Conservation (phyloP, 2,329 filamentous ascomycete species). For the Penicillium sp. region DNA sequence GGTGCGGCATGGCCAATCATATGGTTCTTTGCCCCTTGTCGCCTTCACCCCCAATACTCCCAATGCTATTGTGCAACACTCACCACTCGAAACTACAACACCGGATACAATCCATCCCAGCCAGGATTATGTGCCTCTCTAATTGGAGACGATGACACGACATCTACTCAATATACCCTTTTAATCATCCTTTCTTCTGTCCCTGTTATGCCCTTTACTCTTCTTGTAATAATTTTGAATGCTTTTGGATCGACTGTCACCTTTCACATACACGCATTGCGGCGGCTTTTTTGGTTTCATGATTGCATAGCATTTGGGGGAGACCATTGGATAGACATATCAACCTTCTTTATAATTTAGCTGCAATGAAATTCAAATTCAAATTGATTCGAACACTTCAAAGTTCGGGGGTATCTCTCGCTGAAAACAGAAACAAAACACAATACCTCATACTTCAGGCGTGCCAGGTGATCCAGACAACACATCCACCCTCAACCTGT, state of each 20-base stretch:
- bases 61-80: constrained; percentile 25
- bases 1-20: constrained; percentile 33
- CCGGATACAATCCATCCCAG: constrained; percentile 4
- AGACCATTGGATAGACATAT: constrained; percentile 28
- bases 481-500: constrained; percentile 26
- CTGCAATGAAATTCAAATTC: background rate
- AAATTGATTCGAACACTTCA: background rate
- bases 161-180: constrained; percentile 10
- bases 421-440: background rate
- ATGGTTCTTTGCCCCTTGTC: constrained; percentile 41
- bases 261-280: constrained; percentile 21
- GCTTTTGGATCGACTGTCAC: constrained; percentile 10
- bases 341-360: background rate
- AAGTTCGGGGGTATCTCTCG: constrained; percentile 14
- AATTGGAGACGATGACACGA: constrained; percentile 6
- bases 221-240: constrained; percentile 21
- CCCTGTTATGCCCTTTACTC: constrained; percentile 8
- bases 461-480: background rate
- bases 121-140: background rate
- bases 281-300: constrained; percentile 20
- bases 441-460: background rate
- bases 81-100: constrained; percentile 4
- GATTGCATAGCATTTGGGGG: constrained; percentile 30
- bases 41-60: constrained; percentile 35
- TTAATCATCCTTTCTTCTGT: constrained; percentile 7